These are phyloP conservation scores for Xylaria bambusicola DNA, from an alignment of 495 filamentous ascomycete species.

Conservation along the genomic window DNA sequence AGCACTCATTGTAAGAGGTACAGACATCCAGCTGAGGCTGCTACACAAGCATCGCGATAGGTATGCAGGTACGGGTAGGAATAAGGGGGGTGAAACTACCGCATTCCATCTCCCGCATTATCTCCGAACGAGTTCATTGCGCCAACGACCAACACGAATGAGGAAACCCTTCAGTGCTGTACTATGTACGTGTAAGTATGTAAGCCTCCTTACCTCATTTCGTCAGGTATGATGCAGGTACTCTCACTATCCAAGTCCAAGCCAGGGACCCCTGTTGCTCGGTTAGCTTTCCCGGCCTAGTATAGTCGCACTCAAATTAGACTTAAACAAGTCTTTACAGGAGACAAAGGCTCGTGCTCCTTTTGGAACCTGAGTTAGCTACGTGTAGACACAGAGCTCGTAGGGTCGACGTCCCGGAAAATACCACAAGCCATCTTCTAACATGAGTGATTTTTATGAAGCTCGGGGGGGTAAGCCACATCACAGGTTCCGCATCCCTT, in stretches of 20 bases:
- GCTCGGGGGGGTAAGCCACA: too few species aligned
- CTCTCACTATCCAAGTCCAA: not conserved
- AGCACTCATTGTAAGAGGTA: not conserved
- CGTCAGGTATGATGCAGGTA: too few species aligned
- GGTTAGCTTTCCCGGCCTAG: not conserved
- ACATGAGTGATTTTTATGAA: too few species aligned
- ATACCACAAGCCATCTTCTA: too few species aligned
- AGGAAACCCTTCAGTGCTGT: not conserved
- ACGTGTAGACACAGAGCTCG: not conserved
- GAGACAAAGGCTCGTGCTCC: not conserved
- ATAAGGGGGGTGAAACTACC: conserved; percentile 4
- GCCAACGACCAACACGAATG: not conserved
- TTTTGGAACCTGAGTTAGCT: too few species aligned
- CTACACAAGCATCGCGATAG: not conserved
- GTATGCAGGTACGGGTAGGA: not conserved
- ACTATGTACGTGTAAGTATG: too few species aligned
- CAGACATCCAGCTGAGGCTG: not conserved
- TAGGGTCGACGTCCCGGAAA: too few species aligned
- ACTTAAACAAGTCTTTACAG: not conserved
- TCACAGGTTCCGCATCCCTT: too few species aligned
- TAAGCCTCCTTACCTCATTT: conserved; percentile 9
- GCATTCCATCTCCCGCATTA: not conserved
- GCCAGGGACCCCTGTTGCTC: conserved; percentile 1
- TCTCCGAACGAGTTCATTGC: conserved; percentile 7
- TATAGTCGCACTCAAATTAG: conserved; percentile 5